phyloP scores from a whole-genome alignment of 2,329 filamentous ascomycete species.

The Monosporascus sp. region DNA sequence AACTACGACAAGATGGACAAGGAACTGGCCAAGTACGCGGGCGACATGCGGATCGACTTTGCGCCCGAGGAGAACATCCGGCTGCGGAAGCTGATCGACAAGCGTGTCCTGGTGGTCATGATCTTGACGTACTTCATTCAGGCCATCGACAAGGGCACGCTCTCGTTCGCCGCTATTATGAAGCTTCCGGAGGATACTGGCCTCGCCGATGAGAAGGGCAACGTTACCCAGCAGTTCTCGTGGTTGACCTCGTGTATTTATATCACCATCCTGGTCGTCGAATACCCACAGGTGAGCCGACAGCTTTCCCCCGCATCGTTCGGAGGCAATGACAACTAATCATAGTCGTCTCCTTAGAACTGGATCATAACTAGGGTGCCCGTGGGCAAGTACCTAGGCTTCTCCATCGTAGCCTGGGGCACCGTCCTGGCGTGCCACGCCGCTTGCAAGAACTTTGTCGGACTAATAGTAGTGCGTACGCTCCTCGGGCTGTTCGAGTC shows the following conservation, averaged over 20 bases:
- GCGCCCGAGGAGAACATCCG: constrained; percentile 53
- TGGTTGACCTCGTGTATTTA: constrained; percentile 74
- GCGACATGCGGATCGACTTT: constrained; percentile 50
- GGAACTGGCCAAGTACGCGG: constrained; percentile 66
- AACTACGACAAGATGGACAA: constrained; percentile 53
- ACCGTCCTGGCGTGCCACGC: constrained; percentile 55
- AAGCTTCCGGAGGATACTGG: constrained; percentile 47
- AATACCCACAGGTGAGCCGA: constrained; percentile 55
- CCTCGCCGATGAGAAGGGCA: constrained; percentile 36
- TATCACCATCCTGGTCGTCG: constrained; percentile 63
- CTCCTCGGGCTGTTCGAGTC: constrained; percentile 69
- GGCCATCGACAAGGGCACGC: constrained; percentile 62
- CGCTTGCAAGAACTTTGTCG: constrained; percentile 54
- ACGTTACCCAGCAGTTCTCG: constrained; percentile 47
- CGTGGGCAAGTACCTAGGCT: constrained; percentile 60
- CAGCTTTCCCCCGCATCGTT: neutral
- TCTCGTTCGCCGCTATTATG: constrained; percentile 62
- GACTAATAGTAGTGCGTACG: constrained; percentile 56
- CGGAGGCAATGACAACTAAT: neutral
- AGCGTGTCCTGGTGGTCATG: constrained; percentile 64
- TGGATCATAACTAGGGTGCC: constrained; percentile 59
- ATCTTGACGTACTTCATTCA: constrained; percentile 69
- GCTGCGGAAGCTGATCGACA: constrained; percentile 61
- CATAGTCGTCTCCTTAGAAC: constrained; percentile 16
- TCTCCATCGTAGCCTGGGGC: constrained; percentile 63